These are phyloP conservation scores for Sextonia rubra DNA, from an alignment of 164 flowering plant genomes.

Conservation along the genomic window DNA sequence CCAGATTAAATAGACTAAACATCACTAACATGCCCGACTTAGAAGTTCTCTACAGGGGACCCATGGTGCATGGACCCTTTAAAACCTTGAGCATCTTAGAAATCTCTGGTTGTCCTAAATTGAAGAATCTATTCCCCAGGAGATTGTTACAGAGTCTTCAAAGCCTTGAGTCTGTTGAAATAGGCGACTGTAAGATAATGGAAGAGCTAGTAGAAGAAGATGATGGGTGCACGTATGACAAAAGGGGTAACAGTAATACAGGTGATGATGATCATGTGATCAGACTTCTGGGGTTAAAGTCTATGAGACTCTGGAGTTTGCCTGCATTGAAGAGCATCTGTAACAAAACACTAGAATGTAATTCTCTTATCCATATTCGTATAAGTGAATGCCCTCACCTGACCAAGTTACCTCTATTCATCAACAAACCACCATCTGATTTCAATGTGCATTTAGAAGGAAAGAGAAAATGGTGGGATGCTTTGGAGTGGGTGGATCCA, in stretches of 20 bases:
- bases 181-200: neutral
- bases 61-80: neutral
- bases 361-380: neutral
- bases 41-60: neutral
- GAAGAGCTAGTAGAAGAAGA: neutral
- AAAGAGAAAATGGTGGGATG: slow-evolving; percentile 4
- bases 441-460: neutral
- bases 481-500: slow-evolving; percentile 7
- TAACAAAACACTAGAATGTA: neutral
- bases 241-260: no score
- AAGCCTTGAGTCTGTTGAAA: slow-evolving; percentile 5
- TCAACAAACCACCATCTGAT: neutral
- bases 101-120: neutral
- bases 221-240: neutral
- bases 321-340: slow-evolving; percentile 3
- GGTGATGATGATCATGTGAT: neutral
- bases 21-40: neutral
- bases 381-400: slow-evolving; percentile 1
- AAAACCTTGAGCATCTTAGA: neutral
- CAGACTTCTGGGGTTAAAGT: neutral
- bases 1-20: neutral
- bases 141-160: neutral
- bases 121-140: slow-evolving; percentile 6
- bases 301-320: neutral
- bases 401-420: neutral